A percentile compares a stretch with the other conserved stretches of the same genome.
Evolutionary conservation across 139 green algal genomes (phyloP).

Genomic region (Tetratostichococcus sp.): DNA sequence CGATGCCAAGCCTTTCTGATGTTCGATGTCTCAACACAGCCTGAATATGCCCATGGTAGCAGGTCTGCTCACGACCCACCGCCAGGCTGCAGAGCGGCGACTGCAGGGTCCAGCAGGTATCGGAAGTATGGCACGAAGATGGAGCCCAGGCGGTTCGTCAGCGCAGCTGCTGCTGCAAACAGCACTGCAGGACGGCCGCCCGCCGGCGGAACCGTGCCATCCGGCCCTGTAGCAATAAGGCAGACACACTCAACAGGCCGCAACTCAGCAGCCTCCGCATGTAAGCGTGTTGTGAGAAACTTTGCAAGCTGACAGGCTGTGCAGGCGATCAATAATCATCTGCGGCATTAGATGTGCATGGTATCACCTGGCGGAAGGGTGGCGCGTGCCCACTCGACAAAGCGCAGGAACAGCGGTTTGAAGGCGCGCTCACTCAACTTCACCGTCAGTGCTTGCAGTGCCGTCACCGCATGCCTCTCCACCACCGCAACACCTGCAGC

Average conservation of each 20-base stretch:
- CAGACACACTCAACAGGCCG: too few relatives aligned
- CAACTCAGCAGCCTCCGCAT: too few relatives aligned
- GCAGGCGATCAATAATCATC: too few relatives aligned
- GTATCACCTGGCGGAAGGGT: constrained; percentile 10
- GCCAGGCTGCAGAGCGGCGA: constrained; percentile 35
- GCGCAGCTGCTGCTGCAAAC: constrained; percentile 41
- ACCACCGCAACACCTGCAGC: constrained; percentile 17
- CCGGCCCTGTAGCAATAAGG: neutral
- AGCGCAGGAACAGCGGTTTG: constrained; percentile 84
- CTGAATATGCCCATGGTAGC: too few relatives aligned
- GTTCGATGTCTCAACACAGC: too few relatives aligned
- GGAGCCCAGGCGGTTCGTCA: constrained; percentile 67
- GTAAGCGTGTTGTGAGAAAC: too few relatives aligned
- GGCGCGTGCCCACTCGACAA: constrained; percentile 75
- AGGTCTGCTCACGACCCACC: neutral
- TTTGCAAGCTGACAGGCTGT: constrained; percentile 2
- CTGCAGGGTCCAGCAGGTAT: constrained; percentile 49
- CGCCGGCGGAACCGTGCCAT: neutral
- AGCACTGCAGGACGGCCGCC: constrained; percentile 41
- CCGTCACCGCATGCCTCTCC: constrained; percentile 46
- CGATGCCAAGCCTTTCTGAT: too few relatives aligned
- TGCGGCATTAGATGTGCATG: too few relatives aligned
- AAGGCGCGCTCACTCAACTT: constrained; percentile 87
- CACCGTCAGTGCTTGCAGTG: constrained; percentile 71
- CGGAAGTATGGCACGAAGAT: constrained; percentile 85